Percentiles rank a stretch among this genome's conserved stretches.
phyloP scores from a whole-genome alignment of 2,329 filamentous ascomycete genomes.

The Talaromyces sp. region DNA sequence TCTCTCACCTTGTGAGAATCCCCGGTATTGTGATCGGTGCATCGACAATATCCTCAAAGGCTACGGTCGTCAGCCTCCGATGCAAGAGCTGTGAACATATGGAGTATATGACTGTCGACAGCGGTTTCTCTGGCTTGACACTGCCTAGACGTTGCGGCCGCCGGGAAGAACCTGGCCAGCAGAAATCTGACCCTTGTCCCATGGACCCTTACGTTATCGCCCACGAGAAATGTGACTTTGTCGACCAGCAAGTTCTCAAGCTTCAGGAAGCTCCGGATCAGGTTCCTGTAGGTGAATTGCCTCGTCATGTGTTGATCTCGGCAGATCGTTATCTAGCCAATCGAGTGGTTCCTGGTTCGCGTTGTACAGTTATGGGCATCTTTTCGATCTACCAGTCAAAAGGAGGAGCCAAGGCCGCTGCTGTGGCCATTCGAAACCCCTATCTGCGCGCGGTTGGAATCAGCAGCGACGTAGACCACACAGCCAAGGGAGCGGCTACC shows the following conservation, averaged over 20 bases:
- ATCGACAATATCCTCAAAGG: constrained; percentile 93
- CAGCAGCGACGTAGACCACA: constrained; percentile 83
- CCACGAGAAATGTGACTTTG: constrained; percentile 89
- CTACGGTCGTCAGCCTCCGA: constrained; percentile 77
- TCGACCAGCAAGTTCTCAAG: constrained; percentile 97
- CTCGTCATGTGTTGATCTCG: constrained; percentile 88
- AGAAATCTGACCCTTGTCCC: constrained; percentile 70
- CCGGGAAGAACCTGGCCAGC: constrained; percentile 54
- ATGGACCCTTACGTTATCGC: constrained; percentile 94
- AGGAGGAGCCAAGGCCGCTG: constrained; percentile 73
- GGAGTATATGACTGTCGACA: constrained; percentile 65
- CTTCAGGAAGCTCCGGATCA: constrained; percentile 96
- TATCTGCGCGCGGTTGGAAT: constrained; percentile 92
- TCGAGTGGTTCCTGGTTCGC: constrained; percentile 86
- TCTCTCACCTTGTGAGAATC: constrained; percentile 90
- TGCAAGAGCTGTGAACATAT: constrained; percentile 79
- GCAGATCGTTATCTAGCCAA: constrained; percentile 97
- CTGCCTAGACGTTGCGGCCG: constrained; percentile 75
- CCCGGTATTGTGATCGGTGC: constrained; percentile 97
- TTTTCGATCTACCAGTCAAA: constrained; percentile 98
- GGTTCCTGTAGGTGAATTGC: constrained; percentile 92
- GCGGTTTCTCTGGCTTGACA: constrained; percentile 82
- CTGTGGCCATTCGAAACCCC: constrained; percentile 91
- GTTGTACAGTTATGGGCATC: constrained; percentile 93
- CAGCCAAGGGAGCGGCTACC: constrained; percentile 72